Evolutionary conservation across 257 asterid genomes (phyloP), one percentile per base, ranked within the genome.

Genomic region (Cynanchum wilfordii): DNA sequence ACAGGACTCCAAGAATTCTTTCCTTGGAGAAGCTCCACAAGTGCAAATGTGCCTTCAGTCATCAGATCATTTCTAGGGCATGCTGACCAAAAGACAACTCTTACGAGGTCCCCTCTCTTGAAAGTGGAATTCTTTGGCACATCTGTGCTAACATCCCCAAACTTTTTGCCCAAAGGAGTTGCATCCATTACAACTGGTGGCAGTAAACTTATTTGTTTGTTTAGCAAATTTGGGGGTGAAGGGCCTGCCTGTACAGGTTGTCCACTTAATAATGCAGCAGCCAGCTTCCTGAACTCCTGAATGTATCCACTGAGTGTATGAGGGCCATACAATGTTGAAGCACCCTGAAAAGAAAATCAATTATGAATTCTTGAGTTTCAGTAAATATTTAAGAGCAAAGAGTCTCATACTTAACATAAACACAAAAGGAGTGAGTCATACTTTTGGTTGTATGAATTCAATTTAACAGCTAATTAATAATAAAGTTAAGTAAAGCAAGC

Each of bases 11-110:
- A 95, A 0, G 86, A 10, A 70, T 87, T 90, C 76, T 83, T 77
- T 50, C 87, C 96, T 73, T 79, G 84, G 65, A 89, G 89, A 60
- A 86, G 82, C 85, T 95, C 98, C 29, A 95, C 99, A 44, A 95
- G 90, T 10, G 99, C 85, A 70, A 95, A 95, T 44, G 99, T 95
- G 71, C 98, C 99, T 82, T 92, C 97, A 1, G 99, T 95, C 97
- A 92, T 86, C 76, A 92, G 96, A 80, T 95, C 99, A 25, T 95
- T 95, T 68, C 99, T 82, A 4, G 96, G 99, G 72, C 97, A 92
- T 1, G 97, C 98, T 9, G 99, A 90, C 90, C 86, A 85, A 85
- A 95, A 95, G 78, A 79, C 79, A 20, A 89, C 99, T 0, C 92
- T 84, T 64, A 92, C 97, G 0, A 78, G 87, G 78, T 71, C 81